phyloP scores from a whole-genome alignment of 345 rosid species.

The Hibiscus trionum region DNA sequence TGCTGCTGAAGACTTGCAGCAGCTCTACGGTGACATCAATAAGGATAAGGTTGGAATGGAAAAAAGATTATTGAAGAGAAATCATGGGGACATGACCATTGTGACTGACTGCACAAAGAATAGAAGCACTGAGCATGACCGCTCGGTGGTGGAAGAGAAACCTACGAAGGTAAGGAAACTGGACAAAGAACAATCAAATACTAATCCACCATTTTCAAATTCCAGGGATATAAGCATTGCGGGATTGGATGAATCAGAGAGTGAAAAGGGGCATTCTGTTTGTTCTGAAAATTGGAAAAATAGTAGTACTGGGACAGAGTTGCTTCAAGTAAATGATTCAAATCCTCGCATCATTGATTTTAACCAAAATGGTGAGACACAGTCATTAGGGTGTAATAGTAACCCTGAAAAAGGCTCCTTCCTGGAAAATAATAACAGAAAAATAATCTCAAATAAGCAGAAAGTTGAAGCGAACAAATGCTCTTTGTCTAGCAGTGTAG shows the following conservation, averaged over 20 bases:
- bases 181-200: conserved; percentile 11
- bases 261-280: background rate
- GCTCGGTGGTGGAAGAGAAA: background rate
- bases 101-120: conserved; percentile 4
- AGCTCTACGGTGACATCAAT: conserved; percentile 8
- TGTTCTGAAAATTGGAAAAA: background rate
- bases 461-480: background rate
- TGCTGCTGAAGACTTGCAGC: conserved; percentile 23
- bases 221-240: background rate
- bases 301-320: background rate
- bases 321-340: background rate
- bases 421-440: background rate
- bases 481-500: background rate
- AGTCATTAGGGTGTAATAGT: background rate
- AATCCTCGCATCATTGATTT: background rate
- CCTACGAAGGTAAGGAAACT: conserved; percentile 7
- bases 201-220: background rate
- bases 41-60: background rate
- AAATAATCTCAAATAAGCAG: background rate
- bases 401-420: background rate
- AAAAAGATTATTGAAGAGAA: background rate
- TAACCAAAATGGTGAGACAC: background rate
- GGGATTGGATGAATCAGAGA: background rate
- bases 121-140: background rate
- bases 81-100: background rate